phyloP scores from a whole-genome alignment of 805 yeast species.

The Zygosaccharomyces bisporus region DNA sequence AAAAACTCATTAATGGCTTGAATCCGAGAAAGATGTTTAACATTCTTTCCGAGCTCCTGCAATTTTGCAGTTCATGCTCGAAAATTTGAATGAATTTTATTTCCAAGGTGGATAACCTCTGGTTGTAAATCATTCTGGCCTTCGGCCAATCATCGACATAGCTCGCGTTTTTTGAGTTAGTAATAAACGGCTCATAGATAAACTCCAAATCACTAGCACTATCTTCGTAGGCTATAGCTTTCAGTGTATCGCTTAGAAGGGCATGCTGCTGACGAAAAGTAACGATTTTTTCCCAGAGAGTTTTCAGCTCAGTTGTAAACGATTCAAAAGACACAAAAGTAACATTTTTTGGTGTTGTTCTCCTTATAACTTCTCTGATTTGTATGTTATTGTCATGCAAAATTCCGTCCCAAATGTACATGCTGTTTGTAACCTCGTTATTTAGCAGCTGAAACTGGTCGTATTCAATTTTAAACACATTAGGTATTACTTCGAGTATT shows the following conservation, averaged over 20 bases:
- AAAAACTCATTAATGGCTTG: conserved; percentile 41
- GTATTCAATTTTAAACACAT: conserved; percentile 45
- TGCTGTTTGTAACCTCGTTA: conserved; percentile 32
- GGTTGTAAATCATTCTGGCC: conserved; percentile 42
- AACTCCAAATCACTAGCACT: conserved; percentile 34
- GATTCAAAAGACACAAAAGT: conserved; percentile 59
- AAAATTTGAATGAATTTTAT: conserved; percentile 41
- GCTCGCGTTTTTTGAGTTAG: conserved; percentile 34
- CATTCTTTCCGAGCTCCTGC: conserved; percentile 45
- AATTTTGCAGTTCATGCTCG: conserved; percentile 36
- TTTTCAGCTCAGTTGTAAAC: conserved; percentile 39
- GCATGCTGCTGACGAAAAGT: conserved; percentile 53
- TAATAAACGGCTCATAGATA: conserved; percentile 44
- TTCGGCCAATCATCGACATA: conserved; percentile 34
- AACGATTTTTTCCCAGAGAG: conserved; percentile 42
- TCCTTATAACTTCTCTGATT: conserved; percentile 71
- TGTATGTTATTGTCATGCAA: conserved; percentile 60
- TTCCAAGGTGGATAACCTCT: conserved; percentile 45
- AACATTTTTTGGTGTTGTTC: conserved; percentile 60
- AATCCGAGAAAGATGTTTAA: conserved; percentile 49
- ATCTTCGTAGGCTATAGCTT: conserved; percentile 20
- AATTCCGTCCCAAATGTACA: conserved; percentile 55
- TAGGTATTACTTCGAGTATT: conserved; percentile 40
- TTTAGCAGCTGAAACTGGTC: conserved; percentile 37
- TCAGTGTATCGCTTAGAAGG: conserved; percentile 41